A percentile compares a stretch with the other conserved stretches of the same genome.
phyloP scores from a whole-genome alignment of 106 monocot species.

The Posidonia australis region DNA sequence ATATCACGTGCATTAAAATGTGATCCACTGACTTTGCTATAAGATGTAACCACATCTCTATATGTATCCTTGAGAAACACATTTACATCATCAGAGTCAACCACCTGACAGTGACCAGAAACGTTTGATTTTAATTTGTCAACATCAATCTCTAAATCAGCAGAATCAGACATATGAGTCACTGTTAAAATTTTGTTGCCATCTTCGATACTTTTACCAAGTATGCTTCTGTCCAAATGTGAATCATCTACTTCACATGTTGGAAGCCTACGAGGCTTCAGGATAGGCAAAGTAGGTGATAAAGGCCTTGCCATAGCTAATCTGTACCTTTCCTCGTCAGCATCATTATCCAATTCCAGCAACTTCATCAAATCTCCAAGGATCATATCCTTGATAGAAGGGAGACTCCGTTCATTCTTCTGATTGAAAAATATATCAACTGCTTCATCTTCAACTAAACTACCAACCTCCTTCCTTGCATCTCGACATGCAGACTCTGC shows the following conservation, averaged over 20 bases:
- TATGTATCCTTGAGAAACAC: no score
- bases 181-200: slow-evolving; percentile 7
- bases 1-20: no score
- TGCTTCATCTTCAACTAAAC: background rate
- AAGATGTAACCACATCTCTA: no score
- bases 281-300: slow-evolving; percentile 68
- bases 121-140: slow-evolving; percentile 1
- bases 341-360: slow-evolving; percentile 56
- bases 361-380: slow-evolving; percentile 40
- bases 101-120: no score
- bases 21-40: no score
- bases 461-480: background rate
- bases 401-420: no score
- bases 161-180: slow-evolving; percentile 9
- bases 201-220: background rate
- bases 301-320: slow-evolving; percentile 49
- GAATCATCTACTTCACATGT: slow-evolving; percentile 16
- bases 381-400: slow-evolving; percentile 31
- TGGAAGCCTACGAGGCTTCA: slow-evolving; percentile 16
- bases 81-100: no score
- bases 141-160: slow-evolving; percentile 21
- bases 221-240: slow-evolving; percentile 1
- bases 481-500: no score
- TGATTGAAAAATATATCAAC: background rate
- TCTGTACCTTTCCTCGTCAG: slow-evolving; percentile 55